Evolutionary conservation across 2,329 filamentous ascomycete species (phyloP), one percentile per base, ranked within the genome.

Genomic region (Coleophoma eucalyptorum): DNA sequence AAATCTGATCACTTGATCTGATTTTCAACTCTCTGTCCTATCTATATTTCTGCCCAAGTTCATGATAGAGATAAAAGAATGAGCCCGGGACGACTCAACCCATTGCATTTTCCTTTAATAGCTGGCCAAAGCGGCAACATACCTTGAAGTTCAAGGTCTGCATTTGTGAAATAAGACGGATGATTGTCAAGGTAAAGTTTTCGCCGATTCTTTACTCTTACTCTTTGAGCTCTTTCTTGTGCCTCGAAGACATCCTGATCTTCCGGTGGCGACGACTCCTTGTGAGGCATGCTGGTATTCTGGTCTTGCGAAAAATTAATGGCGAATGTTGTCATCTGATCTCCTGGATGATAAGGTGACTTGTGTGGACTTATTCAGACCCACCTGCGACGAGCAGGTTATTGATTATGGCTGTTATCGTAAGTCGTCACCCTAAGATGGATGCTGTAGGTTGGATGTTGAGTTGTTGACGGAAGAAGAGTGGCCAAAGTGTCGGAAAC

Each of bases 141-240:
- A 66, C 65, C 64, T 55, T 61, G 53, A 26, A 67, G 59, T 50
- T 67, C 65, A 4, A 66, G 56, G 51, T 67, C 65, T 10, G 61
- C 62, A 37, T 58, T 58, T 41, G 54, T 55, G 50, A 67, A 67
- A 59, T 67, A 67, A 15, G 58, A 61, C 2, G 65, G 65, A 49
- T 67, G 56, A 12, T 58, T 58, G 50, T 67, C 65, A 11, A 67
- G 60, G 42, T 67, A 67, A 11, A 64, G 43, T 55, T 65, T 65
- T 44, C 65, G 53, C 7, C 65, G 54, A 33, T 67, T 67, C 40
- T 66, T 67, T 26, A 65, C 51, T 7, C 58, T 59, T 13, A 67
- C 62, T 20, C 53, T 56, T 43, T 55, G 52, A 43, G 46, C 51
- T 26, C 59, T 46, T 41, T 62, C 56, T 18, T 52, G 21, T 21